These are phyloP conservation scores for Clavariopsis aquatica DNA, from an alignment of 495 filamentous ascomycete species.

Conservation along the genomic window DNA sequence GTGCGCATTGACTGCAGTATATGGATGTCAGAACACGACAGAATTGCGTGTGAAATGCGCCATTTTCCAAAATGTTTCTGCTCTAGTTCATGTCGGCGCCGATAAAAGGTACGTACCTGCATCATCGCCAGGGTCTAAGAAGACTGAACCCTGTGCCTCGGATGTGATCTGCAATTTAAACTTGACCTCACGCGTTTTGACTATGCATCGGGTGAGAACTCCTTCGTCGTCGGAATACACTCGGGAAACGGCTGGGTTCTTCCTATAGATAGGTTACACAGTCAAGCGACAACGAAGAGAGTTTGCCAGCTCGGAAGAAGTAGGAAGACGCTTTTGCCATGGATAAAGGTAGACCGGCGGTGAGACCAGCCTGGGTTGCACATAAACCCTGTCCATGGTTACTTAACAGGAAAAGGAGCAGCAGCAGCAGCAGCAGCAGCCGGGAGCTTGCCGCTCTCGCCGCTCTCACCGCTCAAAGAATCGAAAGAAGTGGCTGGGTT, in stretches of 20 bases:
- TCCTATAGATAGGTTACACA: background rate
- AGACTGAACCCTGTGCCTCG: background rate
- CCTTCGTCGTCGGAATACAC: background rate
- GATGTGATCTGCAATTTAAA: background rate
- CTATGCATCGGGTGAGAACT: no score
- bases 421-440: no score
- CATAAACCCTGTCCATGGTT: no score
- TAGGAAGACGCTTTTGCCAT: no score
- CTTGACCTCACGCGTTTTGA: background rate
- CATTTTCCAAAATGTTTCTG: no score
- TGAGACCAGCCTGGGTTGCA: no score
- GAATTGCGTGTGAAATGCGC: background rate
- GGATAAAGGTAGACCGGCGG: no score
- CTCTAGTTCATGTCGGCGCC: background rate
- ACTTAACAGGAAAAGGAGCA: no score
- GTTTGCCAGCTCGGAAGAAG: background rate
- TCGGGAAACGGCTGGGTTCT: background rate
- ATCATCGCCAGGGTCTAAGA: background rate
- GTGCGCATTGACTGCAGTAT: background rate
- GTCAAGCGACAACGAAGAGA: background rate
- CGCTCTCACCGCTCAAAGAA: background rate
- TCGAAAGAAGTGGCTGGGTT: background rate
- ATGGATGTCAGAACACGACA: background rate
- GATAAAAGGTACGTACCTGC: constrained; percentile 13
- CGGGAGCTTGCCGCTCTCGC: no score